These are phyloP conservation scores for Corchorus capsularis DNA, from an alignment of 345 rosid genomes.

Conservation along the genomic window DNA sequence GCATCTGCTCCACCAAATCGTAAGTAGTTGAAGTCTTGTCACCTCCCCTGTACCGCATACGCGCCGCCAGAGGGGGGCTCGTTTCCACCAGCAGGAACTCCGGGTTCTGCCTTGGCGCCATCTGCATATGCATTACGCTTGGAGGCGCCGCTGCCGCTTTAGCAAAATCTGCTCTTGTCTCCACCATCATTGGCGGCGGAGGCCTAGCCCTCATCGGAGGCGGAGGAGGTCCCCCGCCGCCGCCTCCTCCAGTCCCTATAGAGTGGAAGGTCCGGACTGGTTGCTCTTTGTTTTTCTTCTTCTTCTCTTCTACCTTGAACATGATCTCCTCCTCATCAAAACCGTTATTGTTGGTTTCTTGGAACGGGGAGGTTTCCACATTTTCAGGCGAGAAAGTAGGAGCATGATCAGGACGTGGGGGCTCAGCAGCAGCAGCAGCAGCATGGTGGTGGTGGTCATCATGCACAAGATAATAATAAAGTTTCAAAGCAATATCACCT, in stretches of 20 bases:
- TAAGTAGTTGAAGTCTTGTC: constrained; percentile 79
- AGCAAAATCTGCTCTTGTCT: constrained; percentile 56
- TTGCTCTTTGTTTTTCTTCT: constrained; percentile 58
- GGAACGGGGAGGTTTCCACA: constrained; percentile 32
- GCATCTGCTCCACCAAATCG: constrained; percentile 95
- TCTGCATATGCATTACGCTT: constrained; percentile 57
- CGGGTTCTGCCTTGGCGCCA: constrained; percentile 68
- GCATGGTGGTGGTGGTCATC: constrained; percentile 1
- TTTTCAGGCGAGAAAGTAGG: constrained; percentile 13
- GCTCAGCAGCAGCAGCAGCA: background rate
- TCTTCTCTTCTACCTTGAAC: constrained; percentile 29
- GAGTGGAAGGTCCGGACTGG: constrained; percentile 81
- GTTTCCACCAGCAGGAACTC: constrained; percentile 79
- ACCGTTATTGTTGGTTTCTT: constrained; percentile 34
- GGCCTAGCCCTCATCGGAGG: too few species aligned
- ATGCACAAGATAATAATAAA: constrained; percentile 42
- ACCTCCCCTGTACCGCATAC: constrained; percentile 57
- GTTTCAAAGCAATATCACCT: constrained; percentile 69
- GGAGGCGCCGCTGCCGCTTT: constrained; percentile 52
- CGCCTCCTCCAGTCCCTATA: constrained; percentile 43
- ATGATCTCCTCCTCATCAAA: constrained; percentile 25
- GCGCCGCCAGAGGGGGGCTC: constrained; percentile 81
- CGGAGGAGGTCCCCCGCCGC: constrained; percentile 16
- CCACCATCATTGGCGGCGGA: constrained; percentile 34
- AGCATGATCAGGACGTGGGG: constrained; percentile 19